Conservation (phyloP, 768 basidiomycete species). For the Trametes elegans region DNA sequence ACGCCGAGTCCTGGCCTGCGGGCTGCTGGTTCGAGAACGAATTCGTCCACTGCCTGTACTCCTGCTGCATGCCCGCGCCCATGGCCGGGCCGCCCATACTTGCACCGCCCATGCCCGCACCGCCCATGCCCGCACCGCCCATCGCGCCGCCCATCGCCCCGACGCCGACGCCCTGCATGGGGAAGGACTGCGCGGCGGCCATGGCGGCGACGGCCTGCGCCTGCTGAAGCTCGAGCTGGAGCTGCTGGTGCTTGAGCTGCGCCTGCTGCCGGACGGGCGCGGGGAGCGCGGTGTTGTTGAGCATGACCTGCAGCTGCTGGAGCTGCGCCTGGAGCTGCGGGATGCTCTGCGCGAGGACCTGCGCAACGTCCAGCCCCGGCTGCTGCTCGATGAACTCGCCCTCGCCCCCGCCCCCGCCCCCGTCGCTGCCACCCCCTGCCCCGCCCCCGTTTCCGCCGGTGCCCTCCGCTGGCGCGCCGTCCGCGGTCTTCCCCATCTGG, state of each 20-base stretch:
- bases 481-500: not conserved
- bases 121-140: slow-evolving; percentile 35
- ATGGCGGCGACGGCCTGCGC: slow-evolving; percentile 72
- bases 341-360: slow-evolving; percentile 71
- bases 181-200: slow-evolving; percentile 38
- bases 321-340: slow-evolving; percentile 86
- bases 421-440: too few relatives aligned
- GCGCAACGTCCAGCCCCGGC: slow-evolving; percentile 64
- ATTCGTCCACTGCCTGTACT: slow-evolving; percentile 47
- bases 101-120: slow-evolving; percentile 37
- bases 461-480: slow-evolving; percentile 11
- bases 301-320: slow-evolving; percentile 72
- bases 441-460: too few relatives aligned
- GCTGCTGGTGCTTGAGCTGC: slow-evolving; percentile 79
- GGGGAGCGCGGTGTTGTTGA: slow-evolving; percentile 76
- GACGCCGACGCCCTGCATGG: slow-evolving; percentile 37
- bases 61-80: slow-evolving; percentile 25
- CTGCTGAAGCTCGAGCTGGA: slow-evolving; percentile 76
- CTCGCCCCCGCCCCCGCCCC: slow-evolving; percentile 53
- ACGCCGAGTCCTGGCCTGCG: slow-evolving; percentile 76
- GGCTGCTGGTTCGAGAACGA: slow-evolving; percentile 64
- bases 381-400: slow-evolving; percentile 70
- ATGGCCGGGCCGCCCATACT: too few relatives aligned
- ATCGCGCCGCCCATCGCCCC: slow-evolving; percentile 17
- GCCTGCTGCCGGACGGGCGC: slow-evolving; percentile 72